Conservation (phyloP, 192 early-diverging fungal species). For the Coemansia sp. region DNA sequence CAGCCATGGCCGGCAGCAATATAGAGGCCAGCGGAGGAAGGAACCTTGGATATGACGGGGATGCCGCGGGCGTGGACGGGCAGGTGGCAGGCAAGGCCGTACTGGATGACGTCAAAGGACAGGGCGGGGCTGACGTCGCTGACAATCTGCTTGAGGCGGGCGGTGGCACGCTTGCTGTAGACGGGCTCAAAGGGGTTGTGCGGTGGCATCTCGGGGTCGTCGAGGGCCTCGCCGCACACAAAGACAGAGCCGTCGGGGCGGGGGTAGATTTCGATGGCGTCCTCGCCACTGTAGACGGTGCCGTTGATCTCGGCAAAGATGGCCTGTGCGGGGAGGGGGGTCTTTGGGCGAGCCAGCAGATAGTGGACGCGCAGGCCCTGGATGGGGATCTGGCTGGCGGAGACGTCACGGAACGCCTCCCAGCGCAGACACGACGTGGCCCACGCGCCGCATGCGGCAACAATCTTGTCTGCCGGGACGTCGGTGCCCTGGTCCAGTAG, state of each 20-base stretch:
- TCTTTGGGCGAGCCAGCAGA: slow-evolving; percentile 39
- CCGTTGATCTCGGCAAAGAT: slow-evolving; percentile 56
- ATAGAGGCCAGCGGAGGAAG: slow-evolving; percentile 36
- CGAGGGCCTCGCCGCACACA: slow-evolving; percentile 54
- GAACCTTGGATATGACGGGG: slow-evolving; percentile 48
- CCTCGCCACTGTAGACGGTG: slow-evolving; percentile 53
- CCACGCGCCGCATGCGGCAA: slow-evolving; percentile 53
- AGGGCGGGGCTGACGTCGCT: slow-evolving; percentile 42
- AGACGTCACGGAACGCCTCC: slow-evolving; percentile 53
- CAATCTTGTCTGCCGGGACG: slow-evolving; percentile 49
- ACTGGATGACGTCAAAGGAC: slow-evolving; percentile 42
- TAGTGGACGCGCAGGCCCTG: slow-evolving; percentile 54
- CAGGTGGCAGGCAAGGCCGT: slow-evolving; percentile 47
- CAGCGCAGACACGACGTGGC: slow-evolving; percentile 45
- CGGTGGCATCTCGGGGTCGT: slow-evolving; percentile 52
- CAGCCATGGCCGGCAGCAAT: slow-evolving; percentile 53
- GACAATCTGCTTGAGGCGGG: slow-evolving; percentile 50
- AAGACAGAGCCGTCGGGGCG: slow-evolving; percentile 52
- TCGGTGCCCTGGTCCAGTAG: slow-evolving; percentile 38
- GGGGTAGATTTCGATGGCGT: slow-evolving; percentile 54
- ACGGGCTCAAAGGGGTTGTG: slow-evolving; percentile 53
- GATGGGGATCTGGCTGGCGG: slow-evolving; percentile 53
- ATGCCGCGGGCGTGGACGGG: slow-evolving; percentile 51
- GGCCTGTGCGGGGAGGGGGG: slow-evolving; percentile 38
- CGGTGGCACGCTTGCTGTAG: slow-evolving; percentile 47